Evolutionary conservation across 305 asterid species (phyloP), one percentile per base, ranked within the genome.

Genomic region (Nicotiana rustica): DNA sequence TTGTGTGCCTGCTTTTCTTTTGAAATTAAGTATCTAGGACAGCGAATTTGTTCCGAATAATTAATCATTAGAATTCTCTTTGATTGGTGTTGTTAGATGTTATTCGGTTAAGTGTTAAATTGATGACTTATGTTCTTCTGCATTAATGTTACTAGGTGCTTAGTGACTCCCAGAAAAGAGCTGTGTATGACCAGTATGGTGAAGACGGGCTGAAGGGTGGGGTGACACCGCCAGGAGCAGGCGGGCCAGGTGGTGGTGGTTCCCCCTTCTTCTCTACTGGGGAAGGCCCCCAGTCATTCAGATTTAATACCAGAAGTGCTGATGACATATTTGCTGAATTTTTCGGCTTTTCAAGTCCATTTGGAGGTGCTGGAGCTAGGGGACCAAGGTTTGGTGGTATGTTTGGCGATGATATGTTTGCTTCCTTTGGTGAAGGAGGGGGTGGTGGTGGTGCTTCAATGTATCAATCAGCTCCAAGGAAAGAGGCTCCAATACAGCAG

Each of bases 311-410:
- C 15, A 84, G 89, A 65, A 86, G 71, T 52, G 85, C 89, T 18
- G 89, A 86, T 86, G 89, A 86, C 81, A 86, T 86, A 70, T 86
- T 84, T 66, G 81, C 85, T 19, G 89, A 86, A 79, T 70, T 84
- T 62, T 86, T 84, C 13, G 89, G 87, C 81, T 31, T 33, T 60
- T 65, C 85, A 41, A 75, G 57, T 56, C 85, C 85, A n/a, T 81
- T 81, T 25, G 84, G 87, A 66, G 88, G 83, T 19, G 66, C 84
- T 18, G 75, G 86, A 75, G 86, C 73, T 82, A 80, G 84, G 55
- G 80, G 76, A 56, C 1, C 55, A 56, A 84, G 86, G 52, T 86
- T 86, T 10, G 84, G 89, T 57, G 21, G 81, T 73, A 35, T 38
- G 85, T 81, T 84, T 62, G 82, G 85, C 10, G 89, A 86, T 60